Conservation (phyloP, 176 grass and related monocot genomes). For the Avena sativa region DNA sequence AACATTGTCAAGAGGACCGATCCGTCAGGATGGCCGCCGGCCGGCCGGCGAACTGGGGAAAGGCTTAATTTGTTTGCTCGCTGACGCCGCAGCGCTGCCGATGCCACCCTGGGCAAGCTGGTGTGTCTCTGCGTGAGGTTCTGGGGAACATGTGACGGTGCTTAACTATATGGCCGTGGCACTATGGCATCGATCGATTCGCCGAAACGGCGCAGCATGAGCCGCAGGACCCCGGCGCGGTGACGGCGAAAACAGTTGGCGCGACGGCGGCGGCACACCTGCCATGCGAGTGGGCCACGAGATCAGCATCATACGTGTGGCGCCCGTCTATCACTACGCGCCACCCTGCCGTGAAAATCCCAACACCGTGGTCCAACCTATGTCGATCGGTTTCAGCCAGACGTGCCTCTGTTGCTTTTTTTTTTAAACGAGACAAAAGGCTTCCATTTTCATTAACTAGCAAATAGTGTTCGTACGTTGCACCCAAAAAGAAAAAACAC, state of each 20-base stretch:
- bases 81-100: neutral
- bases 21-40: neutral
- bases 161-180: neutral
- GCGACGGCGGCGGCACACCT: neutral
- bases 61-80: neutral
- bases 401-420: too few species aligned
- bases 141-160: neutral
- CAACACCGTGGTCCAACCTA: slow-evolving; percentile 38
- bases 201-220: neutral
- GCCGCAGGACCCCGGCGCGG: neutral
- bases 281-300: neutral
- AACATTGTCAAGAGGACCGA: neutral
- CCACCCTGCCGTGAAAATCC: neutral
- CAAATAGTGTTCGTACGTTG: too few species aligned
- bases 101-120: neutral
- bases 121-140: neutral
- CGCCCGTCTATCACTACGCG: neutral
- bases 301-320: neutral
- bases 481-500: too few species aligned
- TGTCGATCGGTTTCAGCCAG: neutral
- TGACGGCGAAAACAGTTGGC: slow-evolving; percentile 44
- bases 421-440: too few species aligned
- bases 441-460: too few species aligned
- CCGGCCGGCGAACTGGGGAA: neutral
- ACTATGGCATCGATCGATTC: neutral